Evolutionary conservation across 2,329 filamentous ascomycete species (phyloP).

Genomic region (Dactylellina parvicollis): DNA sequence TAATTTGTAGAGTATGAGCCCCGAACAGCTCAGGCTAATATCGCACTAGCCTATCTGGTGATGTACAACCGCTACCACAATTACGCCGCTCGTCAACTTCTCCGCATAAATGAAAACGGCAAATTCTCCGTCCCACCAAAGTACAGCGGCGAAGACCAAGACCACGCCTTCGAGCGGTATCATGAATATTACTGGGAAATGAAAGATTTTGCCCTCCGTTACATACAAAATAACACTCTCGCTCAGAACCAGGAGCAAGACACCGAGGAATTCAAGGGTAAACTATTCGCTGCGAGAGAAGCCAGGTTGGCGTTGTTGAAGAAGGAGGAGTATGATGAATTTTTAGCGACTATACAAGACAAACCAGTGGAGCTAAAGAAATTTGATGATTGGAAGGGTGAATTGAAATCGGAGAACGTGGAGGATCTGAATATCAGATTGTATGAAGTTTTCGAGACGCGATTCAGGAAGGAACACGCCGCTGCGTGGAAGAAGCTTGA

Average conservation of each 20-base stretch:
- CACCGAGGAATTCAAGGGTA: constrained; percentile 34
- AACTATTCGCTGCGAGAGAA: constrained; percentile 25
- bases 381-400: constrained; percentile 37
- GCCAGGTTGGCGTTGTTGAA: constrained; percentile 17
- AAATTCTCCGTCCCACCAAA: constrained; percentile 67
- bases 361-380: constrained; percentile 60
- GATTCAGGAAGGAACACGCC: constrained; percentile 46
- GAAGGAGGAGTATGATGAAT: constrained; percentile 41
- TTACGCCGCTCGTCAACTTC: constrained; percentile 71
- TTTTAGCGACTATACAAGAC: constrained; percentile 48
- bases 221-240: constrained; percentile 39
- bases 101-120: constrained; percentile 73
- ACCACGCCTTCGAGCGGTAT: constrained; percentile 60
- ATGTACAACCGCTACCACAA: constrained; percentile 78
- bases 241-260: constrained; percentile 32
- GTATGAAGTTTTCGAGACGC: constrained; percentile 23
- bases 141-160: constrained; percentile 60
- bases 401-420: background rate
- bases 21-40: background rate
- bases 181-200: constrained; percentile 60
- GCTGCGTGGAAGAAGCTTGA: constrained; percentile 62
- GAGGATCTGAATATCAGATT: constrained; percentile 26
- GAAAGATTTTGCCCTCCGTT: constrained; percentile 44
- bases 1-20: background rate
- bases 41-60: constrained; percentile 63